Conservation (phyloP, 2,329 filamentous ascomycete species). For the Aspergillus candidus region DNA sequence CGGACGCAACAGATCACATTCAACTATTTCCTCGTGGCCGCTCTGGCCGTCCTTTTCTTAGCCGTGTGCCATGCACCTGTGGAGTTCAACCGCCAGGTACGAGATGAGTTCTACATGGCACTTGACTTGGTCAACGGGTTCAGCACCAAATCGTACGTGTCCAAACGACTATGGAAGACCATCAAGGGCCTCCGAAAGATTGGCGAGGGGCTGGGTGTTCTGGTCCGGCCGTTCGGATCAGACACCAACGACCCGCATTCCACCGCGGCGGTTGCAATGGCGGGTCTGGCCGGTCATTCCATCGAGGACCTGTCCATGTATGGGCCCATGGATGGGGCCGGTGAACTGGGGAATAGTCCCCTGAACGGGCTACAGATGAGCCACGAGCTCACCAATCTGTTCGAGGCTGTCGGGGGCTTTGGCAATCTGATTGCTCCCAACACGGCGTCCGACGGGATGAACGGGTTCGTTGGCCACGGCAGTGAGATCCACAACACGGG, state of each 20-base stretch:
- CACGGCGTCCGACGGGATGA: slow-evolving; percentile 31
- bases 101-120: slow-evolving; percentile 63
- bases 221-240: slow-evolving; percentile 32
- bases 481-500: slow-evolving; percentile 39
- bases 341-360: slow-evolving; percentile 48
- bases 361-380: slow-evolving; percentile 55
- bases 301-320: slow-evolving; percentile 54
- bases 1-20: slow-evolving; percentile 58
- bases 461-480: slow-evolving; percentile 33
- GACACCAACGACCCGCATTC: slow-evolving; percentile 52
- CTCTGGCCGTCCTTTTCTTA: slow-evolving; percentile 58
- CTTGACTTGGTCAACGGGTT: slow-evolving; percentile 59
- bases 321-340: slow-evolving; percentile 29
- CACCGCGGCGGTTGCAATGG: slow-evolving; percentile 60
- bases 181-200: slow-evolving; percentile 59
- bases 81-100: slow-evolving; percentile 54
- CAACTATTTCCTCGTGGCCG: slow-evolving; percentile 62
- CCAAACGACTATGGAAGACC: slow-evolving; percentile 58
- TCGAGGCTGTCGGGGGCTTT: slow-evolving; percentile 57
- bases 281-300: slow-evolving; percentile 56
- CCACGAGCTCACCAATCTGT: slow-evolving; percentile 56
- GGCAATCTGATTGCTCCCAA: slow-evolving; percentile 33
- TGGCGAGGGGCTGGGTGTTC: slow-evolving; percentile 55
- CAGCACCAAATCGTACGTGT: slow-evolving; percentile 56
- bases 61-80: slow-evolving; percentile 59